These are phyloP conservation scores for Lipomyces chichibuensis DNA, from an alignment of 805 yeast genomes.

Conservation along the genomic window DNA sequence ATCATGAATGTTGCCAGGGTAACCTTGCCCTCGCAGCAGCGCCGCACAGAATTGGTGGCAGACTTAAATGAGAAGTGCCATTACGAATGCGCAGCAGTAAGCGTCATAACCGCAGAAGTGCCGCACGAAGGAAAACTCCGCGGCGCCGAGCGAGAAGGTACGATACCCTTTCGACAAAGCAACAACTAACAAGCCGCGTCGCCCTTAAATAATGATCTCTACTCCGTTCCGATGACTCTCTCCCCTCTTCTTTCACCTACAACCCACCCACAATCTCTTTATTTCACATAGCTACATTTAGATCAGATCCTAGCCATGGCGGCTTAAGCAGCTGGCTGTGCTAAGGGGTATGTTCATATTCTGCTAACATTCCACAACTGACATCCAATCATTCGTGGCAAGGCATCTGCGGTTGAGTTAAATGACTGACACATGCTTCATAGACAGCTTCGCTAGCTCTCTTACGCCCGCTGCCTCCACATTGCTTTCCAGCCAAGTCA, in stretches of 20 bases:
- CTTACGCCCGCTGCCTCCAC: neutral
- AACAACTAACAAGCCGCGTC: neutral
- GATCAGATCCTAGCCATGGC: slow-evolving; percentile 23
- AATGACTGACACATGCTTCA: neutral
- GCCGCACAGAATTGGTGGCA: neutral
- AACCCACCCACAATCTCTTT: neutral
- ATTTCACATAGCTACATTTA: neutral
- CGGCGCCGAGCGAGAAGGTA: neutral
- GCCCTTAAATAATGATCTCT: neutral
- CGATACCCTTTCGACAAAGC: neutral
- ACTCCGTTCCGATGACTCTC: neutral
- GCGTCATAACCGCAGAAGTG: neutral
- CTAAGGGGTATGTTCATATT: slow-evolving; percentile 18
- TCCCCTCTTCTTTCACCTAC: neutral
- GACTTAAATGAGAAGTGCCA: neutral
- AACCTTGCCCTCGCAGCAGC: neutral
- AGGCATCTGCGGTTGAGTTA: neutral
- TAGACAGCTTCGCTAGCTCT: neutral
- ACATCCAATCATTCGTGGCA: neutral
- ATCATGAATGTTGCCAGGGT: neutral
- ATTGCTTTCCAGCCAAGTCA: slow-evolving; percentile 12
- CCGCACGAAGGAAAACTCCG: neutral
- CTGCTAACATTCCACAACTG: neutral
- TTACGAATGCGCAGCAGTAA: neutral
- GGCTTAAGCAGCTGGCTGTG: slow-evolving; percentile 24